Evolutionary conservation across 331 rosid genomes (phyloP).

Genomic region (Acacia concinna): DNA sequence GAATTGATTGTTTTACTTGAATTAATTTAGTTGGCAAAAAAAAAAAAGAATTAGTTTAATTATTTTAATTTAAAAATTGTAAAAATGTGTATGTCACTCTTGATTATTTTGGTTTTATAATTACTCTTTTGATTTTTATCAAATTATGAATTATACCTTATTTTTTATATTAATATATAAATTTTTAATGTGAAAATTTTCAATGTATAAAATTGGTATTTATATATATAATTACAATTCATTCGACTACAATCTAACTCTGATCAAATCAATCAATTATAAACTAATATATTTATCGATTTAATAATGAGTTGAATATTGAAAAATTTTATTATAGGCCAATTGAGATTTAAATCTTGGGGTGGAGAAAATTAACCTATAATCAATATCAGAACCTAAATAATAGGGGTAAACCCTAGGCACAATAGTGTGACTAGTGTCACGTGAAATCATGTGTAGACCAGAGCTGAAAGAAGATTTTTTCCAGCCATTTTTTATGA

Average conservation of each 20-base stretch:
- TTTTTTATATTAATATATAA: background rate
- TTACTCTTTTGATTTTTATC: background rate
- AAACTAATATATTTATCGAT: background rate
- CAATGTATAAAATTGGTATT: background rate
- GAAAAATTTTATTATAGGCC: background rate
- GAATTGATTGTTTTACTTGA: too few species aligned
- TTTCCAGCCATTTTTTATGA: background rate
- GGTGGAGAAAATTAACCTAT: background rate
- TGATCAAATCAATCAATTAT: background rate
- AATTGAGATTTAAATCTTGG: background rate
- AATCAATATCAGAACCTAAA: background rate
- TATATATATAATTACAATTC: background rate
- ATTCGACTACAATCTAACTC: background rate
- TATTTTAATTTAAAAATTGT: background rate
- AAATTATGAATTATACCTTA: background rate
- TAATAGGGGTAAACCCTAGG: background rate
- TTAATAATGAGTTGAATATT: background rate
- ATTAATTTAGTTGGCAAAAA: too few species aligned
- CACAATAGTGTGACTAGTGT: background rate
- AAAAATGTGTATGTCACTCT: background rate
- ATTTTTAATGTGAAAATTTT: background rate
- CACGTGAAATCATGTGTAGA: constrained; percentile 40
- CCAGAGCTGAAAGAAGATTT: background rate
- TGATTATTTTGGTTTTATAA: background rate
- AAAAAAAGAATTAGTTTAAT: background rate